A percentile compares a stretch with the other conserved stretches of the same genome.
Conservation (phyloP, 331 rosid species). For the Erythrophleum ivorense region DNA sequence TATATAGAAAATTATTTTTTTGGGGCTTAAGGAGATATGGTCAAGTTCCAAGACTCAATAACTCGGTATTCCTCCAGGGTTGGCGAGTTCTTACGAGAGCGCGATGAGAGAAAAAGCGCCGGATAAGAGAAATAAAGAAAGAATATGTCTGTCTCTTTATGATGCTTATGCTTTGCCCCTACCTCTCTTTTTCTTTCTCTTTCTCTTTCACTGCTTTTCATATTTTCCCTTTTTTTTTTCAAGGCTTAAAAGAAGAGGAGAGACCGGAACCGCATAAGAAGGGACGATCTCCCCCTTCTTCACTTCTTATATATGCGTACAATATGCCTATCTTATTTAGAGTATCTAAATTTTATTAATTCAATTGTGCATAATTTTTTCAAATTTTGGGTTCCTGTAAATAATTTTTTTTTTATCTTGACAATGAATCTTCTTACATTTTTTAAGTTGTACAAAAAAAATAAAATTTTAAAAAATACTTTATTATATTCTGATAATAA, state of each 20-base stretch:
- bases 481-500: no score
- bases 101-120: neutral
- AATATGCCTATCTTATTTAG: no score
- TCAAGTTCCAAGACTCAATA: neutral
- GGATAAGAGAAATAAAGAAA: neutral
- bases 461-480: no score
- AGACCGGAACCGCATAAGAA: constrained; percentile 56
- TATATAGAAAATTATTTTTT: neutral
- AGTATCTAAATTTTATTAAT: no score
- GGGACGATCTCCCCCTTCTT: constrained; percentile 12
- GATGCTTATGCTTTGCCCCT: neutral
- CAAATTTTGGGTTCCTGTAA: no score
- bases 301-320: no score
- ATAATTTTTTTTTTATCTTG: no score
- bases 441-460: no score
- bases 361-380: no score
- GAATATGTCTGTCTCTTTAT: constrained; percentile 36
- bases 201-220: constrained; percentile 19
- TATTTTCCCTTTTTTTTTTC: neutral
- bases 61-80: neutral
- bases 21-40: neutral
- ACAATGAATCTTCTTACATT: no score
- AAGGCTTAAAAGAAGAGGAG: constrained; percentile 46
- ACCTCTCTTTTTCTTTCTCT: neutral
- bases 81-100: neutral